Conservation (phyloP, 2,329 filamentous ascomycete species). For the Hypoxylon sp. region DNA sequence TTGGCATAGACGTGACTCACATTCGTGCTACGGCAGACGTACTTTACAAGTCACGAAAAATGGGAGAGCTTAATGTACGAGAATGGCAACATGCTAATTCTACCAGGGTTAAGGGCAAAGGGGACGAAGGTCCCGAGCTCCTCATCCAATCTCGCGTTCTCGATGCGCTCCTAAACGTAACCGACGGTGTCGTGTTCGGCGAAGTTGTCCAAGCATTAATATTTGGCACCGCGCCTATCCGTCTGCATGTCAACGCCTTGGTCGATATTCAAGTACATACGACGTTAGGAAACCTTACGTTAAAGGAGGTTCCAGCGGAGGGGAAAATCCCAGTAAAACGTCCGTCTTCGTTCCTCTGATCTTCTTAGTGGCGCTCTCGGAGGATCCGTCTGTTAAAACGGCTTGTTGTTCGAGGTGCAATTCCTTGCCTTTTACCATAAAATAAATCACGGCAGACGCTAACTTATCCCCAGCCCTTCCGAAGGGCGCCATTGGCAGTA, state of each 20-base stretch:
- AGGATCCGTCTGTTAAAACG: slow-evolving; percentile 46
- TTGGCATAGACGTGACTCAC: slow-evolving; percentile 82
- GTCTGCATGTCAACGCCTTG: slow-evolving; percentile 80
- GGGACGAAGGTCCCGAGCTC: slow-evolving; percentile 73
- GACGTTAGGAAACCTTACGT: slow-evolving; percentile 82
- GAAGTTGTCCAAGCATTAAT: slow-evolving; percentile 85
- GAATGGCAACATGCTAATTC: slow-evolving; percentile 91
- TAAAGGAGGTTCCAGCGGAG: slow-evolving; percentile 88
- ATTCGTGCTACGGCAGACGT: slow-evolving; percentile 86
- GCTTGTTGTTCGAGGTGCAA: slow-evolving; percentile 42
- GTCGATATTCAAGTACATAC: slow-evolving; percentile 89
- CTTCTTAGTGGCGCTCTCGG: slow-evolving; percentile 58
- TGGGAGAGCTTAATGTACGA: slow-evolving; percentile 83
- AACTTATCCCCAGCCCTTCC: slow-evolving; percentile 69
- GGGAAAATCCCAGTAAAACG: slow-evolving; percentile 93
- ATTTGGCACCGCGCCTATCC: slow-evolving; percentile 79
- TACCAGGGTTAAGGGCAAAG: slow-evolving; percentile 72
- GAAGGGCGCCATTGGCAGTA: slow-evolving; percentile 64
- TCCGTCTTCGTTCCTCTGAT: slow-evolving; percentile 76
- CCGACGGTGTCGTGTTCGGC: slow-evolving; percentile 82
- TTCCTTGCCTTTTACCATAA: slow-evolving; percentile 42
- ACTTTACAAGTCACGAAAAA: slow-evolving; percentile 81
- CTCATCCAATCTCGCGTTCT: slow-evolving; percentile 82
- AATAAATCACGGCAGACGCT: slow-evolving; percentile 49
- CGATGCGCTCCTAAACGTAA: slow-evolving; percentile 86